phyloP scores from a whole-genome alignment of 192 early-diverging fungal genomes.

The Backusella tarrabulga region DNA sequence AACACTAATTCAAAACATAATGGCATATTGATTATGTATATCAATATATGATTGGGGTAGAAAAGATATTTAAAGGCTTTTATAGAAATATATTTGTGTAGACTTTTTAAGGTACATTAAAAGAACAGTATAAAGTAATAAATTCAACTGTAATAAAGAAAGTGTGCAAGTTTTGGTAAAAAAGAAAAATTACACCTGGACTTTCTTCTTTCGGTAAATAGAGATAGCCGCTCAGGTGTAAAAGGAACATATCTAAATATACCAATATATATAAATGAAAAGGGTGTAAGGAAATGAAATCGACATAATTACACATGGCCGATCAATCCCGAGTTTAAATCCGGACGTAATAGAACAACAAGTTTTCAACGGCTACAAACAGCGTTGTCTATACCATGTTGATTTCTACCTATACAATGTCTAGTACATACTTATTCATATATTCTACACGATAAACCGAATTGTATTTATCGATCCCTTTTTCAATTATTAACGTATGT shows the following conservation, averaged over 20 bases:
- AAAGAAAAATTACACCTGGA: neutral
- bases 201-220: neutral
- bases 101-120: neutral
- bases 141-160: neutral
- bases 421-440: neutral
- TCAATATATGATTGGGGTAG: neutral
- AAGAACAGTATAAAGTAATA: neutral
- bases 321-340: slow-evolving; percentile 1
- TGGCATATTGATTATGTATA: neutral
- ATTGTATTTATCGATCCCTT: neutral
- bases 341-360: neutral
- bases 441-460: neutral
- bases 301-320: neutral
- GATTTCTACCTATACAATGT: neutral
- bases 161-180: neutral
- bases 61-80: neutral
- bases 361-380: neutral
- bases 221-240: neutral
- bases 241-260: neutral
- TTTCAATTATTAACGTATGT: neutral
- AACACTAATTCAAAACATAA: neutral
- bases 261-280: neutral
- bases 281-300: neutral
- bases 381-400: neutral
- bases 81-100: neutral